Evolutionary conservation across 1,284 basidiomycete genomes (phyloP).

Genomic region (Cystobasidium sp.): DNA sequence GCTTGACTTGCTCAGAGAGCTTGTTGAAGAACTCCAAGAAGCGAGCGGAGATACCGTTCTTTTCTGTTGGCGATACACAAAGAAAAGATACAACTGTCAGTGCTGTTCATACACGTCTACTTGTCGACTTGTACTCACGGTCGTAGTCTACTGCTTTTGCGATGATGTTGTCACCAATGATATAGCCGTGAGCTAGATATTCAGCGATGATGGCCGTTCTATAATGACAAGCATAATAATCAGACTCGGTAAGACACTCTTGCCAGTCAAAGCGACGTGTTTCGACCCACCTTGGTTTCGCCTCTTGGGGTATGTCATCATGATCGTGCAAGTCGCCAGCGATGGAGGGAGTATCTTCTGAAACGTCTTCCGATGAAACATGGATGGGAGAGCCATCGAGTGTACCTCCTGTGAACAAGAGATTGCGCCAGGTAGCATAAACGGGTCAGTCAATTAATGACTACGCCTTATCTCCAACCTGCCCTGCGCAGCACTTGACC

Average conservation of each 20-base stretch:
- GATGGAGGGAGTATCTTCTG: constrained; percentile 53
- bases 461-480: neutral
- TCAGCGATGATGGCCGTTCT: constrained; percentile 74
- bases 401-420: constrained; percentile 67
- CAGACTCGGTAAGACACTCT: too few relatives aligned
- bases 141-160: constrained; percentile 72
- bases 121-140: constrained; percentile 4
- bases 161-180: constrained; percentile 75
- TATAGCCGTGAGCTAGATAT: constrained; percentile 84
- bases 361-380: constrained; percentile 69
- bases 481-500: neutral
- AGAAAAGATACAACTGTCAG: neutral
- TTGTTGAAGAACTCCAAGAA: constrained; percentile 78
- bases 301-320: constrained; percentile 68
- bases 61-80: constrained; percentile 60
- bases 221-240: too few relatives aligned
- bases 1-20: constrained; percentile 68
- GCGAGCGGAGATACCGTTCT: constrained; percentile 81
- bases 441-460: neutral
- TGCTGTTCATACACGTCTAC: neutral
- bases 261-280: neutral
- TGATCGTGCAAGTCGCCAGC: constrained; percentile 55
- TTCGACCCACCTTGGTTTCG: constrained; percentile 73
- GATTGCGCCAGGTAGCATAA: neutral
- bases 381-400: constrained; percentile 67